Evolutionary conservation across 2,329 filamentous ascomycete species (phyloP).

Genomic region (Hypoxylon sp.): DNA sequence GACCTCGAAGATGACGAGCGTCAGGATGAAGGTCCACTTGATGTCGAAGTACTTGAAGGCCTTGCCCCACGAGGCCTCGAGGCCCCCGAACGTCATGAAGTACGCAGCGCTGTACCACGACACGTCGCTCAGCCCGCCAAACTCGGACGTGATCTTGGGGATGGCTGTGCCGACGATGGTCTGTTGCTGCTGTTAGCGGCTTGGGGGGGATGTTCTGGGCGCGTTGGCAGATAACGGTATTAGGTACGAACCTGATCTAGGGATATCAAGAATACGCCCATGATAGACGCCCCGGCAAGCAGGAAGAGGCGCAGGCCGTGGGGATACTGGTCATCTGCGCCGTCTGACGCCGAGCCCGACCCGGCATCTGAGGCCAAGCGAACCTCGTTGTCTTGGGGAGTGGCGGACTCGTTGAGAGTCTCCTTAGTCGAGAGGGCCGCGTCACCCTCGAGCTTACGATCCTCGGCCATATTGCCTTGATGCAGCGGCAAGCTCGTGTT

Average conservation of each 20-base stretch:
- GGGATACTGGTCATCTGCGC: conserved; percentile 20
- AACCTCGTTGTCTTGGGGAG: too few relatives aligned
- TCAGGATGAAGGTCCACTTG: conserved; percentile 24
- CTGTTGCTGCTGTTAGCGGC: neutral
- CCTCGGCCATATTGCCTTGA: too few relatives aligned
- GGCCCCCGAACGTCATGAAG: conserved; percentile 24
- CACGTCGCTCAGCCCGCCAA: conserved; percentile 41
- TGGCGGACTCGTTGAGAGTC: too few relatives aligned
- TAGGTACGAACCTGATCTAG: conserved; percentile 10
- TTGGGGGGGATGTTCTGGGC: too few relatives aligned
- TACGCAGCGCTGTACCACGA: conserved; percentile 38
- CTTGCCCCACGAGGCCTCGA: conserved; percentile 26
- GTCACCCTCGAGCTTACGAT: too few relatives aligned
- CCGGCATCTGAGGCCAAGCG: too few relatives aligned
- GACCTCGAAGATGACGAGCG: conserved; percentile 25
- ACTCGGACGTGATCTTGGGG: conserved; percentile 42
- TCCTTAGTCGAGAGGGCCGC: too few relatives aligned
- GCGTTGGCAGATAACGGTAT: too few relatives aligned
- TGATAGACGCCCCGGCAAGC: conserved; percentile 11
- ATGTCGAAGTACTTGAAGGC: conserved; percentile 25
- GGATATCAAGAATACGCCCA: conserved; percentile 22
- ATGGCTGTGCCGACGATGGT: conserved; percentile 41
- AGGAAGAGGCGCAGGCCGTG: conserved; percentile 6
- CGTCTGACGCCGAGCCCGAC: too few relatives aligned
- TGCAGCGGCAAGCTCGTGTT: too few relatives aligned